A percentile compares a stretch with the other conserved stretches of the same genome.
phyloP scores from a whole-genome alignment of 2,329 filamentous ascomycete genomes.

The Colletotrichum phormii region DNA sequence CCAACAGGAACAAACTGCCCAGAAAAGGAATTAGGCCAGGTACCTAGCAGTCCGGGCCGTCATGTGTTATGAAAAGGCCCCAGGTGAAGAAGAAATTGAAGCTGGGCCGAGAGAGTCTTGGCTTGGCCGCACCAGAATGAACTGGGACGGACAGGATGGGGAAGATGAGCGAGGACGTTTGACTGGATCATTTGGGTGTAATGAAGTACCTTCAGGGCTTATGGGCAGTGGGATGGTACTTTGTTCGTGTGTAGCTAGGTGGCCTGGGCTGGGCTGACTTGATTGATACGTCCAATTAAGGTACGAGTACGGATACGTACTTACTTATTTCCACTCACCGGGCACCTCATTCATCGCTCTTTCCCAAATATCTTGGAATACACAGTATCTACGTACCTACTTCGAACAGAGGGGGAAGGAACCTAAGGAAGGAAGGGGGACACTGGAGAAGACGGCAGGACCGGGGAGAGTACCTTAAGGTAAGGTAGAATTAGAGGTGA shows the following conservation, averaged over 20 bases:
- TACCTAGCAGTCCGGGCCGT: not conserved
- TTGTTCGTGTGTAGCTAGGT: not conserved
- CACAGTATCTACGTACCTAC: no score
- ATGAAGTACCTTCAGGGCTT: not conserved
- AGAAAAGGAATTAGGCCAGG: not conserved
- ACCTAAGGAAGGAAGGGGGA: not conserved
- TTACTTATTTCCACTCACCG: not conserved
- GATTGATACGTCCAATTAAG: conserved; percentile 33
- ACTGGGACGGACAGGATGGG: conserved; percentile 17
- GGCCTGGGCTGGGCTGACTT: conserved; percentile 21
- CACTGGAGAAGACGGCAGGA: not conserved
- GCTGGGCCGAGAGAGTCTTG: conserved; percentile 26
- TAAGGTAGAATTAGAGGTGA: not conserved
- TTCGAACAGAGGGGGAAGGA: no score
- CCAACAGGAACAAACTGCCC: conserved; percentile 19
- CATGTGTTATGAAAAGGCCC: not conserved
- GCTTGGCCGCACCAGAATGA: conserved; percentile 27
- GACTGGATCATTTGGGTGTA: not conserved
- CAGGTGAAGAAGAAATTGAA: conserved; percentile 23
- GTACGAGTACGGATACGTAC: conserved; percentile 12
- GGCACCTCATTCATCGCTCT: not conserved
- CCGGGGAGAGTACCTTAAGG: not conserved
- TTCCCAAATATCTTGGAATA: not conserved
- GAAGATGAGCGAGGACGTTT: conserved; percentile 6
- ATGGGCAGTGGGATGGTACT: not conserved